Base-by-base conservation (phyloP, 2,329 filamentous ascomycete genomes). In the Plectosphaerella sp. region DNA sequence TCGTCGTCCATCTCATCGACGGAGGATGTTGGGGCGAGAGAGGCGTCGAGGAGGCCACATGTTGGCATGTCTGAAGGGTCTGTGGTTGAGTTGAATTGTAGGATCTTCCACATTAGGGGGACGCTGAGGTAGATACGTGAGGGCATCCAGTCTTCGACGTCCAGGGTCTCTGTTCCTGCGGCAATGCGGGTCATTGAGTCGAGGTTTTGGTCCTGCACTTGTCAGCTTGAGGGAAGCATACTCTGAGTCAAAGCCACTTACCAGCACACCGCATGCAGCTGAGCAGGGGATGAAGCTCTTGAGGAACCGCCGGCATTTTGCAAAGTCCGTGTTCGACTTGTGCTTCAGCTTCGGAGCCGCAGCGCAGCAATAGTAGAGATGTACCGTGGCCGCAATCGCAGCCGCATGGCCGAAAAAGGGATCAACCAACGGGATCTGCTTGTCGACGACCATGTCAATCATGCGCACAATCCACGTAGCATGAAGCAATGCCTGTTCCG, bases 391-490 rank as follows among this genome's bases (percentile, higher is more conserved):
- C 1, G 77, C 76, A 36, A 80, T 77, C 4, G 75, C 76, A 1
- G 75, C 75, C 2, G 70, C 71, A 43, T 80, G 76, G 0, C 73
- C 76, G 35, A 80, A 76, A 58, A 79, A 80, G 0, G 77, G 77
- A 56, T 80, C 77, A 3, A 71, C 71, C 8, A 80, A 64, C 4
- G 68, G 68, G 10, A 79, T 64, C 49, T 74, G 70, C 62, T 78
- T 78, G 51, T 78, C 75, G 2, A 73, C 65, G 1, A 77, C 72
- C 77, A 80, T 79, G 47, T 79, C 76, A 37, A 80, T 78, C 61
- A 80, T 72, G 4, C 77, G 71, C 14, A 77, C 75, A 41, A 79
- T 72, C 77, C 77, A 80, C 0, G 77, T 80, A 2, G 74, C 71
- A 47, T 80, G 77, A 3, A 79, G 62, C 1, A 80, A 61, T 0